These are phyloP conservation scores for Spatholobus suberectus DNA, from an alignment of 306 rosid genomes.

Conservation along the genomic window DNA sequence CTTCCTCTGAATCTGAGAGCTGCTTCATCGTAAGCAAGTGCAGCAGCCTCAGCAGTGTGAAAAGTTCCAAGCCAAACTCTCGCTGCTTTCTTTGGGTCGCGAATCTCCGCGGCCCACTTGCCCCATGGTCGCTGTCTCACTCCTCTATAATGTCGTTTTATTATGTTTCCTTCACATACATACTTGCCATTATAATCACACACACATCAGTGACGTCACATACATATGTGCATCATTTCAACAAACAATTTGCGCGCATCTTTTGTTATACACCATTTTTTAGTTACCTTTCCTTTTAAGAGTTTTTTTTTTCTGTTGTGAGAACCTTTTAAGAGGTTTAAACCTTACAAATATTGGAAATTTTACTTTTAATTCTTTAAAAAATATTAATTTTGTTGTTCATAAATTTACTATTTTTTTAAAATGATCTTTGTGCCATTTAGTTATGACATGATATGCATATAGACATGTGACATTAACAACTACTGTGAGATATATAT, in stretches of 20 bases:
- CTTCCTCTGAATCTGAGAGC: conserved; percentile 77
- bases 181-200: background rate
- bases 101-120: conserved; percentile 84
- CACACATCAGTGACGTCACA: no score
- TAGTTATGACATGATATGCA: background rate
- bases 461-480: background rate
- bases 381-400: background rate
- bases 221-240: no score
- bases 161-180: conserved; percentile 31
- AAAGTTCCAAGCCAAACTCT: conserved; percentile 87
- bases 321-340: background rate
- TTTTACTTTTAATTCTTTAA: background rate
- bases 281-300: background rate
- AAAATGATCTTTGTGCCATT: background rate
- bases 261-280: no score
- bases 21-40: conserved; percentile 76
- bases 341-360: background rate
- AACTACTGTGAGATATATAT: background rate
- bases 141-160: conserved; percentile 72
- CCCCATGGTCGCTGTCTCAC: conserved; percentile 90
- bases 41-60: conserved; percentile 73
- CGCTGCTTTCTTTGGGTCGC: conserved; percentile 73
- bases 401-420: background rate
- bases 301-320: no score
- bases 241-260: background rate